Percentiles rank a stretch among this genome's conserved stretches.
Conservation (phyloP, 106 monocot species). For the Acorus calamus region DNA sequence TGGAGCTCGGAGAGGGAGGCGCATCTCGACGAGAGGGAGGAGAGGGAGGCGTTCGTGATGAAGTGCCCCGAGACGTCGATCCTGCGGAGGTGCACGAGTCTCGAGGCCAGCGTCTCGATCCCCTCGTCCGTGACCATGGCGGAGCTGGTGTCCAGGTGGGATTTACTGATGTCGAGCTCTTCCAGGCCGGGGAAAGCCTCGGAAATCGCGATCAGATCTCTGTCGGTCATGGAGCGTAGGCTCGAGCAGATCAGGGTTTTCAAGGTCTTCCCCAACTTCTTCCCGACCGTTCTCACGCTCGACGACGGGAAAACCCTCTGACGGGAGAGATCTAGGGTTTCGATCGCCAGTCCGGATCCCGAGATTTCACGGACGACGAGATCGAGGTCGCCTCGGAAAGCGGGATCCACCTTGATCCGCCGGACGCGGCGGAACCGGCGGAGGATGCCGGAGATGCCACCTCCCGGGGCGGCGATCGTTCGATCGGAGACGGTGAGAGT, state of each 20-base stretch:
- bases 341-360: neutral
- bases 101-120: constrained; percentile 1
- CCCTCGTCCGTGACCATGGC: neutral
- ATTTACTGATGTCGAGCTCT: neutral
- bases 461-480: neutral
- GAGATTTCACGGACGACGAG: neutral
- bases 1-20: neutral
- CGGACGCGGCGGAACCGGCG: neutral
- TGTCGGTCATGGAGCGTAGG: neutral
- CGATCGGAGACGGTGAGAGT: neutral
- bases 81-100: neutral
- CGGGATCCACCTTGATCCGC: neutral
- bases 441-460: neutral
- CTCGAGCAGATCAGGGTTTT: neutral
- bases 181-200: constrained; percentile 2
- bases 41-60: neutral
- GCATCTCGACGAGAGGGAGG: constrained; percentile 1
- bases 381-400: constrained; percentile 1
- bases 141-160: neutral
- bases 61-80: constrained; percentile 3
- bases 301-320: too few species aligned
- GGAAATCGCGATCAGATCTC: neutral
- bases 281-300: neutral
- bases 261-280: neutral
- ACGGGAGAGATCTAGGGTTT: neutral